Conservation (phyloP, 1,139 yeast genomes). For the Protomyces gravidus region DNA sequence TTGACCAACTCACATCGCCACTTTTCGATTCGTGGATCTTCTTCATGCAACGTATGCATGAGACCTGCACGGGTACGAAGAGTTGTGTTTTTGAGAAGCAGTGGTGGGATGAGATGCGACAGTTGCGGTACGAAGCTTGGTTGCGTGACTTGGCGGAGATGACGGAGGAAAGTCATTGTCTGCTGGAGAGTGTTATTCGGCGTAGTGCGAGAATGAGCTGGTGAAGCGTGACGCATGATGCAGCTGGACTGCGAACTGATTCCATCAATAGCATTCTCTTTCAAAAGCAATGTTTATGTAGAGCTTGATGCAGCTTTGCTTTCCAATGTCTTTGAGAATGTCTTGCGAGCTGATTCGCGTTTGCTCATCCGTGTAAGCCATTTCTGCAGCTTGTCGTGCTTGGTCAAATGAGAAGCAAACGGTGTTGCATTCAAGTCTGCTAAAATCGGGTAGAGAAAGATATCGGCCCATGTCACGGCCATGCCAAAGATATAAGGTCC, state of each 20-base stretch:
- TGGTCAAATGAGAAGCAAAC: constrained; percentile 2
- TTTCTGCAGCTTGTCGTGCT: constrained; percentile 2
- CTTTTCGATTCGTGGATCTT: not conserved
- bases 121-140: not conserved
- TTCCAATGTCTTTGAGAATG: constrained; percentile 16
- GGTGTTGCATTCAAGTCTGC: constrained; percentile 27
- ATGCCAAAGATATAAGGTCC: constrained; percentile 23
- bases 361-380: constrained; percentile 18
- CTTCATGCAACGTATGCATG: not conserved
- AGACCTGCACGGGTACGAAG: not conserved
- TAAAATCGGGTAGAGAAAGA: constrained; percentile 16
- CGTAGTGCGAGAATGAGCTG: not conserved
- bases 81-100: not conserved
- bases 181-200: not conserved
- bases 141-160: not conserved
- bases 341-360: constrained; percentile 11
- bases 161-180: not conserved
- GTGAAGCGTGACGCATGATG: too few species aligned
- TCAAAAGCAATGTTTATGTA: not conserved
- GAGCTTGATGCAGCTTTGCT: not conserved
- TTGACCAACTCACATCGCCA: not conserved
- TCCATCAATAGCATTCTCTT: too few species aligned
- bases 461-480: constrained; percentile 22
- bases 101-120: not conserved
- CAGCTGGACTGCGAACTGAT: too few species aligned